Percentiles rank a stretch among this genome's conserved stretches.
Evolutionary conservation across 2,329 filamentous ascomycete species (phyloP).

Genomic region (Beauveria bassiana): DNA sequence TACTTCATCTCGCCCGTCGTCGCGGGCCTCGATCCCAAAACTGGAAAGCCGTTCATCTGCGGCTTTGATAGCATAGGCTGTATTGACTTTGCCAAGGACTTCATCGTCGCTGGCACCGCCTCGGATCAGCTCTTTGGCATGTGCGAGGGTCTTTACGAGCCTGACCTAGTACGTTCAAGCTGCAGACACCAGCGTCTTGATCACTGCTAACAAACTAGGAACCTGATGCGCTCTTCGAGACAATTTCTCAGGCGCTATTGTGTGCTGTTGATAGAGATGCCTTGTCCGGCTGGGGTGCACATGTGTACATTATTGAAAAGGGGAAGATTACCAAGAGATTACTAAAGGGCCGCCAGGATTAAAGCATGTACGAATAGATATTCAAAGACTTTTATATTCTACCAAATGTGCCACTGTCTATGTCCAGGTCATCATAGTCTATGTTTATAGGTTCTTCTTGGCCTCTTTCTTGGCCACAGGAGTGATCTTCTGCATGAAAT

Average conservation of each 20-base stretch:
- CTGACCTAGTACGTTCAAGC: slow-evolving; percentile 67
- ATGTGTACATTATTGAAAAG: slow-evolving; percentile 99
- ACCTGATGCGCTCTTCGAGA: slow-evolving; percentile 95
- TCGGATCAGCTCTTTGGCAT: slow-evolving; percentile 98
- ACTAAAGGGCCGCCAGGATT: slow-evolving; percentile 96
- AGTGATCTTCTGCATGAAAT: slow-evolving; percentile 49
- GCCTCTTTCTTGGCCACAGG: slow-evolving; percentile 31
- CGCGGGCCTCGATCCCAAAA: slow-evolving; percentile 90
- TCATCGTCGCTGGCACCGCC: slow-evolving; percentile 94
- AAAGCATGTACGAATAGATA: slow-evolving; percentile 25
- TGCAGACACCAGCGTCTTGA: slow-evolving; percentile 14
- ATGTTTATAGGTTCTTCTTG: slow-evolving; percentile 47
- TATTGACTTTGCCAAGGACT: slow-evolving; percentile 99
- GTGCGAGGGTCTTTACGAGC: slow-evolving; percentile 96
- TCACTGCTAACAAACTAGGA: slow-evolving; percentile 39
- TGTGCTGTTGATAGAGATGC: slow-evolving; percentile 97
- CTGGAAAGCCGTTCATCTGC: slow-evolving; percentile 93
- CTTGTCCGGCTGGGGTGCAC: slow-evolving; percentile 93
- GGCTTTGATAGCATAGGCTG: slow-evolving; percentile 98
- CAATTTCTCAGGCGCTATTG: slow-evolving; percentile 88
- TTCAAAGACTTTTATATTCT: slow-evolving; percentile 15
- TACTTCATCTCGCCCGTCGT: slow-evolving; percentile 95
- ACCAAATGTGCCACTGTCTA: slow-evolving; percentile 10
- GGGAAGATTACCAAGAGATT: slow-evolving; percentile 99
- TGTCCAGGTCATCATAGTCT: slow-evolving; percentile 7